Conservation (phyloP, 129 eudicot species). For the Chrysanthemum lavandulifolium region DNA sequence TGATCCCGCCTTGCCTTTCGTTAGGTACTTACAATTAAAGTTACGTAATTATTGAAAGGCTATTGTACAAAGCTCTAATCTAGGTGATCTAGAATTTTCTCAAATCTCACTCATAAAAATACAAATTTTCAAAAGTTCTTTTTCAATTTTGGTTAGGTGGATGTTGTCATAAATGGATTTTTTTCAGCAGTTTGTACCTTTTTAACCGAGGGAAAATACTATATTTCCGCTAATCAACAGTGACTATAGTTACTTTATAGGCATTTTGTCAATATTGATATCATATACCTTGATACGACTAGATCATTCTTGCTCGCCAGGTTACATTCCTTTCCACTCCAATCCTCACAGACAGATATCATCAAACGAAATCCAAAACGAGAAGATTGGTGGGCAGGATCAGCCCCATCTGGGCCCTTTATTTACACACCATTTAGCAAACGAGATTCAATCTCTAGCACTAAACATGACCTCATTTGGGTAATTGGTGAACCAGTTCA, state of each 20-base stretch:
- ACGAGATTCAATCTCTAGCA: conserved; percentile 52
- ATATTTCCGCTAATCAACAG: no score
- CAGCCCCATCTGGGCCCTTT: conserved; percentile 98
- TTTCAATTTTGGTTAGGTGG: not conserved
- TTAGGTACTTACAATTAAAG: conserved; percentile 52
- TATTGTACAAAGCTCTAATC: not conserved
- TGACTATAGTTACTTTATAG: not conserved
- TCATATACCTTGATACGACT: conserved; percentile 11
- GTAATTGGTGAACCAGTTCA: conserved; percentile 96
- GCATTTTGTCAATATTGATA: not conserved
- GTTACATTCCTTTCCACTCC: conserved; percentile 95
- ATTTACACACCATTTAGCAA: conserved; percentile 97
- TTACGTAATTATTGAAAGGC: not conserved
- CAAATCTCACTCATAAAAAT: not conserved
- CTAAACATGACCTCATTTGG: conserved; percentile 78
- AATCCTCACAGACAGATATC: conserved; percentile 73
- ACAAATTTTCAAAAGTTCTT: not conserved
- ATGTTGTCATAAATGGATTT: not conserved
- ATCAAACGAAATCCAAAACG: conserved; percentile 75
- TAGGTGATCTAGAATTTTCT: not conserved
- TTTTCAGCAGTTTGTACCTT: not conserved
- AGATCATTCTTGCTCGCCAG: conserved; percentile 37
- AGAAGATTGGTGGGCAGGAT: conserved; percentile 97
- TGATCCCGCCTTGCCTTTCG: conserved; percentile 95
- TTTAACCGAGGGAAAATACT: not conserved